Percentiles rank a stretch among this genome's conserved stretches.
These are phyloP conservation scores for Allium cepa DNA, from an alignment of 106 monocot genomes.

Conservation along the genomic window DNA sequence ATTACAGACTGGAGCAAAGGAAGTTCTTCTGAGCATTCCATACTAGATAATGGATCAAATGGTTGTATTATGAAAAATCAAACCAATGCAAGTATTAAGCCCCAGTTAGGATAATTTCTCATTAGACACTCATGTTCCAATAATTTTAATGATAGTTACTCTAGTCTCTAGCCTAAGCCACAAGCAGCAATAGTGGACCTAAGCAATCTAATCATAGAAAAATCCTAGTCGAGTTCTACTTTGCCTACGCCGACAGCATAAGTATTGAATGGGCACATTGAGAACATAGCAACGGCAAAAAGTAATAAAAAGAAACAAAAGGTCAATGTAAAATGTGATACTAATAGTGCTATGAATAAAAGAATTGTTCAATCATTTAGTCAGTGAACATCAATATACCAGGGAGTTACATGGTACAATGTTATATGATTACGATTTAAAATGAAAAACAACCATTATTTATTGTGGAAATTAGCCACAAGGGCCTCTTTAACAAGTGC, in stretches of 20 bases:
- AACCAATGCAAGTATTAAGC: conserved; percentile 15
- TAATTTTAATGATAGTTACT: neutral
- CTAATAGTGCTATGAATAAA: conserved; percentile 28
- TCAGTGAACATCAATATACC: conserved; percentile 87
- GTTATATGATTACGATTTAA: too few species aligned
- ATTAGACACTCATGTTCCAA: conserved; percentile 31
- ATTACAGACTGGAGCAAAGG: conserved; percentile 69
- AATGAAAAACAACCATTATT: too few species aligned
- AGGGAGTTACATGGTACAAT: conserved; percentile 81
- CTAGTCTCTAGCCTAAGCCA: neutral
- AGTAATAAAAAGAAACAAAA: conserved; percentile 7
- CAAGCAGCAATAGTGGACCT: neutral
- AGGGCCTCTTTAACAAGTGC: too few species aligned
- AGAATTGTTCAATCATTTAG: conserved; percentile 92
- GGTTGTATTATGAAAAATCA: too few species aligned
- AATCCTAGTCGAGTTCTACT: conserved; percentile 44
- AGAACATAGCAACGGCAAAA: conserved; percentile 21
- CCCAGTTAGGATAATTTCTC: conserved; percentile 76
- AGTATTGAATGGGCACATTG: neutral
- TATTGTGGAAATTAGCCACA: too few species aligned
- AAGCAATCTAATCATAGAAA: conserved; percentile 29
- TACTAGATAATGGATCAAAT: too few species aligned
- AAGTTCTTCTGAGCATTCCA: conserved; percentile 13
- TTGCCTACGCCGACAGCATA: conserved; percentile 21
- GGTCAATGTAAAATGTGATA: conserved; percentile 13